Conservation (phyloP, 768 basidiomycete genomes). For the Tylopilus cervinicoccineus region DNA sequence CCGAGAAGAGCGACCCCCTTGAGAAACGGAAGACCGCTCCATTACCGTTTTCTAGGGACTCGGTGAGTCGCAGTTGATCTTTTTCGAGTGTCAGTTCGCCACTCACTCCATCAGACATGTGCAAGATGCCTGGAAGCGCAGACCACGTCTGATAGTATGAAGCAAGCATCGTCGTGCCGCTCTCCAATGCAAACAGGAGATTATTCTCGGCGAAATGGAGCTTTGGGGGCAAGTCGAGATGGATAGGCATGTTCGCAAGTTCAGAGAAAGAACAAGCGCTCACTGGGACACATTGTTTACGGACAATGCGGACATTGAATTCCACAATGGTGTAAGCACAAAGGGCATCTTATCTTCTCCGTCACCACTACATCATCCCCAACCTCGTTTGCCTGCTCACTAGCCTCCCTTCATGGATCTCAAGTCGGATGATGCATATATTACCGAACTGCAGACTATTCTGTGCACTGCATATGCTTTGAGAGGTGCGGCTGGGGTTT, state of each 20-base stretch:
- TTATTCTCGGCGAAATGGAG: neutral
- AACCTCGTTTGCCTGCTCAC: no score
- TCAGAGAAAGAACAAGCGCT: no score
- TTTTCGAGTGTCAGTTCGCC: neutral
- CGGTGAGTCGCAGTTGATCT: neutral
- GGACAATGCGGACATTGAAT: slow-evolving; percentile 17
- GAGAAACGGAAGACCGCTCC: slow-evolving; percentile 4
- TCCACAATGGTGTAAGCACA: no score
- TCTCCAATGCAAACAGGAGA: neutral
- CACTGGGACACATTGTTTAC: no score
- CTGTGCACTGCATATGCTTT: neutral
- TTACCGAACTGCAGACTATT: neutral
- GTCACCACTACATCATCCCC: no score
- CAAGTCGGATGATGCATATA: neutral
- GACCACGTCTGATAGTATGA: slow-evolving; percentile 3
- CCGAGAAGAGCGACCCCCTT: neutral
- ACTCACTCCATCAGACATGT: neutral
- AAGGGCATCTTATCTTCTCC: no score
- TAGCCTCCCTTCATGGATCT: neutral
- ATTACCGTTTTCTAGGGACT: slow-evolving; percentile 6
- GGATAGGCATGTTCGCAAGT: neutral
- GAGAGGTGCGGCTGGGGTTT: neutral
- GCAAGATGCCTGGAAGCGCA: neutral
- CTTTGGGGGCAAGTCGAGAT: neutral
- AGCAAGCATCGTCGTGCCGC: neutral